Evolutionary conservation across 495 filamentous ascomycete genomes (phyloP).

Genomic region (Rusavskia elegans): DNA sequence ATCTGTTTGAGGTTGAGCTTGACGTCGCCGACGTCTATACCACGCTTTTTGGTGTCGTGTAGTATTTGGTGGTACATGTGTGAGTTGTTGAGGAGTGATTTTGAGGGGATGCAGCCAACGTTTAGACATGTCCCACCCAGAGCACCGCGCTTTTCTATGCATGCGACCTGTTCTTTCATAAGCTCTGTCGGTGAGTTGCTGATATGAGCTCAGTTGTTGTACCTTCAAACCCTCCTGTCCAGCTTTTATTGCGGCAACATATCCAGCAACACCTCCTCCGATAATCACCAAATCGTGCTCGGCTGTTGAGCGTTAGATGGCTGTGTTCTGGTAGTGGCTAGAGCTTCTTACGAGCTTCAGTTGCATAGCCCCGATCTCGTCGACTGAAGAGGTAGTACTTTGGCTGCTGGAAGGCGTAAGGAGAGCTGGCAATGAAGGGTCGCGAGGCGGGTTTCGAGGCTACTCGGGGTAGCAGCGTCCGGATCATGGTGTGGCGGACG

Average conservation of each 20-base stretch:
- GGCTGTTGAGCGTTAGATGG: conserved; percentile 30
- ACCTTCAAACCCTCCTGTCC: conserved; percentile 97
- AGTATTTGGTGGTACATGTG: conserved; percentile 95
- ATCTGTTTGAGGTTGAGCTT: conserved; percentile 87
- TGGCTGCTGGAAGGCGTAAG: conserved; percentile 35
- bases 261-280: conserved; percentile 94
- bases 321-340: background rate
- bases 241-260: conserved; percentile 98
- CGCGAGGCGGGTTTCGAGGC: conserved; percentile 49
- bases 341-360: conserved; percentile 53
- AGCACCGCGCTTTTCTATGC: conserved; percentile 94
- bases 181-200: background rate
- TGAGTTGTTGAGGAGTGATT: conserved; percentile 98
- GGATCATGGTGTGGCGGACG: conserved; percentile 41
- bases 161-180: conserved; percentile 50
- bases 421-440: conserved; percentile 23
- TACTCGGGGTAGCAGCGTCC: conserved; percentile 51
- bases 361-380: conserved; percentile 59
- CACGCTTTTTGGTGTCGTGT: conserved; percentile 92
- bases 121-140: conserved; percentile 97
- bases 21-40: conserved; percentile 91
- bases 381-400: conserved; percentile 42
- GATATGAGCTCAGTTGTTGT: conserved; percentile 12
- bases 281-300: conserved; percentile 89
- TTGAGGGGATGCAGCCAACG: conserved; percentile 97